Base-by-base conservation (phyloP, 306 rosid species). In the Rosa rugosa region DNA sequence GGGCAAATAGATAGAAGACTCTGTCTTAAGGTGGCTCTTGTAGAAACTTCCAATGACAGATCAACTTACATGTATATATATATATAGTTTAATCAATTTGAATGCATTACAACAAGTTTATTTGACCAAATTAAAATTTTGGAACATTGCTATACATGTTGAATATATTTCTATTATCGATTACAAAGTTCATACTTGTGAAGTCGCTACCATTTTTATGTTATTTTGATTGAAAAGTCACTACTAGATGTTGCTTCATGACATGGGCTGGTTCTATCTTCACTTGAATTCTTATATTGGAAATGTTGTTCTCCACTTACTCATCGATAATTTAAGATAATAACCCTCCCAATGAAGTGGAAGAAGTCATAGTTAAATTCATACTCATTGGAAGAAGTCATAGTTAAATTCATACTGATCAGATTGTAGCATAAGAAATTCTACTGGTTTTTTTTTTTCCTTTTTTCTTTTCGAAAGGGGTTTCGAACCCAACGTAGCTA, bases 221-320 rank as follows among this genome's bases (percentile, higher is more conserved):
- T 13, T 36, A 34, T 34, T 63, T 64, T 17, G 23, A 65, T 36
- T 17, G 22, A 34, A 16, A 34, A 5, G 23, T 63, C 70, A 65
- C 70, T 65, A 36, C 12, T 65, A 16, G 70, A 36, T 44, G 22
- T 69, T 78, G 75, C 63, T 25, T 75, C 51, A 49, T 69, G 84
- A 56, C 80, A 46, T 75, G 71, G 36, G 34, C 40, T 45, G 11
- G 18, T 49, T 50, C 51, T 27, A 60, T 59, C 31, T 42, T 44
- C 46, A 25, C 8, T 22, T 71, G 5, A 23, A 47, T 18, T 71
- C 14, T 27, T 11, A 51, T 34, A 34, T 51, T 31, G 5, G 59
- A 10, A 72, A 72, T 49, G 31, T 11, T 42, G 46, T 38, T 75
- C 36, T 44, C 71, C 70, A 75, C 71, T 75, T 41, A 34, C n/a